phyloP scores from a whole-genome alignment of 2,329 filamentous ascomycete species.

The Raffaelea ambrosiae region DNA sequence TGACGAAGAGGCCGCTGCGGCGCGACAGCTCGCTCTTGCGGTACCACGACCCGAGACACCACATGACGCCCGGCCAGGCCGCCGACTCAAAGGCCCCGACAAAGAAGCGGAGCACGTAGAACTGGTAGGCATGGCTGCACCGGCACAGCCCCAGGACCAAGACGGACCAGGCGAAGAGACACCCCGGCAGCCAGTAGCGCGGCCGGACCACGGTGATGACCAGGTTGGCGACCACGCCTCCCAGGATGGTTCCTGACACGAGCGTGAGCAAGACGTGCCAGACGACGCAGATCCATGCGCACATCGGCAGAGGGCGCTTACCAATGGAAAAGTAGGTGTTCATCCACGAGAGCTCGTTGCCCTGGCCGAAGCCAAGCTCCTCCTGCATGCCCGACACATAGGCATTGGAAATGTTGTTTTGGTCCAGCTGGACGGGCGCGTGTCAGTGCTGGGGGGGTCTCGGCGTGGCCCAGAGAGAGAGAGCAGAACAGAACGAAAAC shows the following conservation, averaged over 20 bases:
- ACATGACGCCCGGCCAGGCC: conserved; percentile 40
- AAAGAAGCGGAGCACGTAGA: conserved; percentile 42
- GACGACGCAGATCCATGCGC: too few species aligned
- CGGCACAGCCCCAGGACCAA: conserved; percentile 32
- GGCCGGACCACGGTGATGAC: conserved; percentile 34
- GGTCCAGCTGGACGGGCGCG: conserved; percentile 24
- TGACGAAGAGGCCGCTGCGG: conserved; percentile 46
- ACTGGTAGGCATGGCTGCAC: conserved; percentile 25
- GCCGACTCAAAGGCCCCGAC: conserved; percentile 46
- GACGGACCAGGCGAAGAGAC: conserved; percentile 26
- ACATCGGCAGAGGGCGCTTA: too few species aligned
- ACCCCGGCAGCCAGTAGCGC: conserved; percentile 31
- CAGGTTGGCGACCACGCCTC: conserved; percentile 33
- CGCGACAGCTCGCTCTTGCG: conserved; percentile 54
- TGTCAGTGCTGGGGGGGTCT: not conserved
- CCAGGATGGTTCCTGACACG: conserved; percentile 37
- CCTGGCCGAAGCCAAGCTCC: conserved; percentile 30
- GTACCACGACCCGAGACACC: conserved; percentile 49
- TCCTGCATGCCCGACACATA: conserved; percentile 38
- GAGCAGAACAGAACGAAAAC: not conserved
- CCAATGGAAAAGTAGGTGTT: conserved; percentile 29
- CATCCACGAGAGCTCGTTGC: conserved; percentile 34
- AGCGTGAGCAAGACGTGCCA: too few species aligned
- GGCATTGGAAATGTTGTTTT: conserved; percentile 37
- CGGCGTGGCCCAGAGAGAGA: not conserved